Evolutionary conservation across 164 flowering plant species (phyloP).

Genomic region (Vitis cinerea): DNA sequence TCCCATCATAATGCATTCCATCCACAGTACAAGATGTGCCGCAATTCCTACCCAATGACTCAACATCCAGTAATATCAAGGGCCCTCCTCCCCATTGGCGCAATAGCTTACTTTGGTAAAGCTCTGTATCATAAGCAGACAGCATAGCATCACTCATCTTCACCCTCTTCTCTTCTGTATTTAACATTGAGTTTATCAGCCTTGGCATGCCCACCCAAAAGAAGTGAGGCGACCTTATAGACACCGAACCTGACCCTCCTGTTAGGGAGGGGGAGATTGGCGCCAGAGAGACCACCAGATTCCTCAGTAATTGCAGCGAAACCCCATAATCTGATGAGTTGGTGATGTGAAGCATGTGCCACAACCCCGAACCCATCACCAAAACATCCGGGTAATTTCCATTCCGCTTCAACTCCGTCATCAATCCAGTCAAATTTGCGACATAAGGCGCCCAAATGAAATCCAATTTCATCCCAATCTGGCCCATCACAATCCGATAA

Average conservation of each 20-base stretch:
- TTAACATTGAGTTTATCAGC: constrained; percentile 69
- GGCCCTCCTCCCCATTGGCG: constrained; percentile 77
- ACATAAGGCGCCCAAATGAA: constrained; percentile 88
- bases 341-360: constrained; percentile 86
- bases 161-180: constrained; percentile 73
- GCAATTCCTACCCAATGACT: constrained; percentile 61
- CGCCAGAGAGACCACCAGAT: constrained; percentile 35
- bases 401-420: constrained; percentile 30
- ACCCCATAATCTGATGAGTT: constrained; percentile 62
- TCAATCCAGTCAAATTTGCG: constrained; percentile 48
- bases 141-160: constrained; percentile 50
- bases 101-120: constrained; percentile 58
- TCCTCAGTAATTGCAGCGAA: constrained; percentile 38
- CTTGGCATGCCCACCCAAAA: constrained; percentile 94
- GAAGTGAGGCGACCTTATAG: constrained; percentile 57
- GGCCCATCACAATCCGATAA: constrained; percentile 50
- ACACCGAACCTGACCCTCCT: constrained; percentile 44
- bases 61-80: constrained; percentile 60
- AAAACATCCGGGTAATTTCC: constrained; percentile 70
- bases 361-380: constrained; percentile 83
- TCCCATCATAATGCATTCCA: constrained; percentile 87
- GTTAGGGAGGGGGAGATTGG: constrained; percentile 36
- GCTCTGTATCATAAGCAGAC: constrained; percentile 44
- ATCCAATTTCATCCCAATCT: constrained; percentile 72
- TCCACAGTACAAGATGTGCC: constrained; percentile 78